Evolutionary conservation across 805 yeast genomes (phyloP).

Genomic region (Komagataella ulmi): DNA sequence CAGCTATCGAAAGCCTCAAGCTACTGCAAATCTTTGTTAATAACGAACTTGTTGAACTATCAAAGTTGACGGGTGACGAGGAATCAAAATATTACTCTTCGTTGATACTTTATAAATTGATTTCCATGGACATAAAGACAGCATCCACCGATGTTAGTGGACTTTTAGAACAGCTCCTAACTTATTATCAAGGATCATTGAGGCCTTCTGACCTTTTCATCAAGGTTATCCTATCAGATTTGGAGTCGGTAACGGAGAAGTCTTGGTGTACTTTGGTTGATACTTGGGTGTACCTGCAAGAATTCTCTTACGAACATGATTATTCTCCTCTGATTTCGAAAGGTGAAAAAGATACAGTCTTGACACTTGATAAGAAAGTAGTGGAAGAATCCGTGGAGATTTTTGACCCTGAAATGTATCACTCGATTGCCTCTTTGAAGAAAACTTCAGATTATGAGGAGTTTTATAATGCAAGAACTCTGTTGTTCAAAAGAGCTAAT

Average conservation of each 20-base stretch:
- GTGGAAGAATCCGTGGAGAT: background rate
- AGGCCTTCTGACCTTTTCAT: slow-evolving; percentile 49
- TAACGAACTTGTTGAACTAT: slow-evolving; percentile 28
- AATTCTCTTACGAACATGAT: background rate
- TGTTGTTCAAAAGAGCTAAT: background rate
- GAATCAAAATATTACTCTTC: slow-evolving; percentile 21
- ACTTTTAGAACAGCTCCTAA: slow-evolving; percentile 35
- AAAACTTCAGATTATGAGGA: background rate
- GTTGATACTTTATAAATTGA: slow-evolving; percentile 31
- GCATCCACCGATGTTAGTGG: slow-evolving; percentile 28
- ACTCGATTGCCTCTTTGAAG: background rate
- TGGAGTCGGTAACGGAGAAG: slow-evolving; percentile 30
- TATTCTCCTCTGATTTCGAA: background rate
- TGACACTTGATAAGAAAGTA: background rate
- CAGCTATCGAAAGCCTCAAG: slow-evolving; percentile 28
- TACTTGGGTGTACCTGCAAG: background rate
- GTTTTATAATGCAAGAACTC: background rate
- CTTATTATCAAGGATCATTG: slow-evolving; percentile 50
- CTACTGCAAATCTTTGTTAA: slow-evolving; percentile 52
- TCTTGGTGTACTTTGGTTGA: background rate
- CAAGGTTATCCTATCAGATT: slow-evolving; percentile 34
- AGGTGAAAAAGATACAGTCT: background rate
- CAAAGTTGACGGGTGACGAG: slow-evolving; percentile 10
- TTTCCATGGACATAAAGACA: slow-evolving; percentile 34
- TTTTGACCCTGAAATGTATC: background rate